phyloP scores from a whole-genome alignment of 441 rosid genomes.

The Syzygium malaccense region DNA sequence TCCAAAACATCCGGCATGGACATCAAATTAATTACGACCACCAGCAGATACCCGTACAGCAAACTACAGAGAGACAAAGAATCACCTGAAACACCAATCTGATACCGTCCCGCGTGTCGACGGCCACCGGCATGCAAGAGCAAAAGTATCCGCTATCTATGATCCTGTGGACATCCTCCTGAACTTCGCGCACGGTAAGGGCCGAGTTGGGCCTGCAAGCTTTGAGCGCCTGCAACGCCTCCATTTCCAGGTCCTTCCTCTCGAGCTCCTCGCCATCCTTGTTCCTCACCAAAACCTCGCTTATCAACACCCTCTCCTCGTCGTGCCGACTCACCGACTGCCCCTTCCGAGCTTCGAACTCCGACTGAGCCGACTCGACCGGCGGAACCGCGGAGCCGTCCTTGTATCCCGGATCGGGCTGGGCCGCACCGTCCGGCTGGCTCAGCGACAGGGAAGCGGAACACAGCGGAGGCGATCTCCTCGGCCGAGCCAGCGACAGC shows the following conservation, averaged over 20 bases:
- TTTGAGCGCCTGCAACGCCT: constrained; percentile 73
- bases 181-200: constrained; percentile 69
- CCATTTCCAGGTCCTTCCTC: constrained; percentile 80
- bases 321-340: constrained; percentile 33
- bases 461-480: constrained; percentile 14
- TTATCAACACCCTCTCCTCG: constrained; percentile 83
- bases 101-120: constrained; percentile 84
- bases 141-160: constrained; percentile 81
- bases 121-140: constrained; percentile 84
- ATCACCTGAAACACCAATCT: constrained; percentile 71
- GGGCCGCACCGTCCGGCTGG: constrained; percentile 2
- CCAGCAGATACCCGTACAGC: neutral
- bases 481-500: constrained; percentile 13
- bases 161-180: constrained; percentile 90
- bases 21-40: neutral
- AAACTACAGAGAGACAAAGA: neutral
- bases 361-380: constrained; percentile 17
- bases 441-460: constrained; percentile 34
- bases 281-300: constrained; percentile 84
- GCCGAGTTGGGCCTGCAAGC: constrained; percentile 84
- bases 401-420: neutral
- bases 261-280: constrained; percentile 91
- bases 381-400: neutral
- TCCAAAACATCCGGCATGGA: neutral
- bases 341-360: constrained; percentile 21